Percentiles rank a stretch among this genome's conserved stretches.
These are phyloP conservation scores for Wickerhamomyces chaumierensis DNA, from an alignment of 805 yeast genomes.

Conservation along the genomic window DNA sequence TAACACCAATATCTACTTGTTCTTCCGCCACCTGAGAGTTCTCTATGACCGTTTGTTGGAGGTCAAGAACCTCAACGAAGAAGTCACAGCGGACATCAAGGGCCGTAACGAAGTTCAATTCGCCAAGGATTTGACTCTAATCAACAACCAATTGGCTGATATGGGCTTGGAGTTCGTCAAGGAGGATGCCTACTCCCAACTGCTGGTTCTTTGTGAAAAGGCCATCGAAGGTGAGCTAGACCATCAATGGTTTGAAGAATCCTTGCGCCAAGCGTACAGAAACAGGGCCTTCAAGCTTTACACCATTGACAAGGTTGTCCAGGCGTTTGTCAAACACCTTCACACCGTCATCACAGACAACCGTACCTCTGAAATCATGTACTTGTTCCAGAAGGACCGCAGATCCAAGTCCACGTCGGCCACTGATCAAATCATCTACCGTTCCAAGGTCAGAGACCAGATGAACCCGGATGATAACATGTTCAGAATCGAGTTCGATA, in stretches of 20 bases:
- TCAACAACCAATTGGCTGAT: slow-evolving; percentile 72
- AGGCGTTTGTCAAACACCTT: slow-evolving; percentile 73
- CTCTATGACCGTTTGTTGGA: slow-evolving; percentile 72
- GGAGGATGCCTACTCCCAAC: slow-evolving; percentile 63
- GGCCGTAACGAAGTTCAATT: slow-evolving; percentile 56
- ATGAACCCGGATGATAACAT: slow-evolving; percentile 84
- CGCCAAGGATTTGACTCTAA: slow-evolving; percentile 76
- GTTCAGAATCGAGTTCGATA: slow-evolving; percentile 76
- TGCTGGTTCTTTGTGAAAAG: slow-evolving; percentile 61
- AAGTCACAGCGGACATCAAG: slow-evolving; percentile 63
- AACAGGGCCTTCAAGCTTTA: slow-evolving; percentile 88
- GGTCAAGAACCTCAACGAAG: slow-evolving; percentile 58
- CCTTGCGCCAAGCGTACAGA: slow-evolving; percentile 87
- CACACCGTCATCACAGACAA: slow-evolving; percentile 74
- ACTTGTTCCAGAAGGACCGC: slow-evolving; percentile 77
- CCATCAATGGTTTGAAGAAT: slow-evolving; percentile 91
- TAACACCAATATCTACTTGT: slow-evolving; percentile 80
- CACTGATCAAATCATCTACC: slow-evolving; percentile 79
- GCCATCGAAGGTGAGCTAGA: slow-evolving; percentile 85
- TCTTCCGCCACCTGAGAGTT: slow-evolving; percentile 76
- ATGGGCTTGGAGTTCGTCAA: slow-evolving; percentile 67
- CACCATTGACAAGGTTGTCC: slow-evolving; percentile 87
- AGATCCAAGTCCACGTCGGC: slow-evolving; percentile 53
- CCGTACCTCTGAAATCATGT: slow-evolving; percentile 69
- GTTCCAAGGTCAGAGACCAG: slow-evolving; percentile 74